Percentiles rank a stretch among this genome's conserved stretches.
phyloP scores from a whole-genome alignment of 1,284 basidiomycete genomes.

The Heliocybe sulcata region DNA sequence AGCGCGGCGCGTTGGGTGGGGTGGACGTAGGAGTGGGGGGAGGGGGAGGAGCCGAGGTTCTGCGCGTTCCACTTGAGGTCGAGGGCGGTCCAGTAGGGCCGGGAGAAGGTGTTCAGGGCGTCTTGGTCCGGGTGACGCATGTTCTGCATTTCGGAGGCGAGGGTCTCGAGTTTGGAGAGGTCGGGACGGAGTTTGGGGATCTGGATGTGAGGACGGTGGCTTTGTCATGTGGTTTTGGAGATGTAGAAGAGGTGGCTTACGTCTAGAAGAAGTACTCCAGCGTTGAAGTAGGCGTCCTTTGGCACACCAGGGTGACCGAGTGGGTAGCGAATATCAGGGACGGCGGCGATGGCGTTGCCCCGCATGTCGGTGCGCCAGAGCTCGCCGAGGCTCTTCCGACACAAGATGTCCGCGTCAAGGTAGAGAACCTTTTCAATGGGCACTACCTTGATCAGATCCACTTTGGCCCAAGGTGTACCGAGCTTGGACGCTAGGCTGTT shows the following conservation, averaged over 20 bases:
- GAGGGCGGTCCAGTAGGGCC: conserved; percentile 30
- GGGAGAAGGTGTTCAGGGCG: conserved; percentile 40
- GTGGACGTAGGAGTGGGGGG: conserved; percentile 16
- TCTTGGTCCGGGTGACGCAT: conserved; percentile 40
- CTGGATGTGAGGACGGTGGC: too few species aligned
- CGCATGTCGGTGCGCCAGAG: conserved; percentile 40
- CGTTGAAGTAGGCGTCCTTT: conserved; percentile 40
- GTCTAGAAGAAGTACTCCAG: conserved; percentile 46
- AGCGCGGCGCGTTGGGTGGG: conserved; percentile 18
- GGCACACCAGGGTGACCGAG: conserved; percentile 31
- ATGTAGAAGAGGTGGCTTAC: conserved; percentile 14
- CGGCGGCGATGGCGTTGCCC: conserved; percentile 34
- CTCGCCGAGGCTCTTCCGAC: conserved; percentile 29
- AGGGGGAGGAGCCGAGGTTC: conserved; percentile 48
- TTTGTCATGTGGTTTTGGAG: too few species aligned
- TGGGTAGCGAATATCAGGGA: conserved; percentile 40
- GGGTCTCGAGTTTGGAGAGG: conserved; percentile 18
- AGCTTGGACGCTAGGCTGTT: conserved; percentile 20
- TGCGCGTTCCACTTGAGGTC: conserved; percentile 46
- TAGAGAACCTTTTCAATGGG: conserved; percentile 45
- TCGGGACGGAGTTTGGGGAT: conserved; percentile 27
- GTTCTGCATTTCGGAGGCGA: conserved; percentile 20
- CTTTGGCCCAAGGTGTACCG: conserved; percentile 40
- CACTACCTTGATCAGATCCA: conserved; percentile 35
- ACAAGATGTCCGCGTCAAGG: conserved; percentile 45